A percentile compares a stretch with the other conserved stretches of the same genome.
These are phyloP conservation scores for Euclidium syriacum DNA, from an alignment of 345 rosid genomes.

Conservation along the genomic window DNA sequence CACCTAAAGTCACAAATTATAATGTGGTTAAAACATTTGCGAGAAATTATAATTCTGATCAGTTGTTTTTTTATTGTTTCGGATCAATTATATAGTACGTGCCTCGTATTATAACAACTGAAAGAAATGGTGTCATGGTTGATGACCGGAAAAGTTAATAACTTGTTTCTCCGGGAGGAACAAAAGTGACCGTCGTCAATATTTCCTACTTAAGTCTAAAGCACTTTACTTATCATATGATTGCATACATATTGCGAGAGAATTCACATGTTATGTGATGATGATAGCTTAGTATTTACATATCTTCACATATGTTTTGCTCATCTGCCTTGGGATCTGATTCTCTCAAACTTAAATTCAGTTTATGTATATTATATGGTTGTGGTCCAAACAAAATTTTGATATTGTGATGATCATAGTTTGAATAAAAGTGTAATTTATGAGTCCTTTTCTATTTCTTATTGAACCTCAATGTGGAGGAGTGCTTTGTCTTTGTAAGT, in stretches of 20 bases:
- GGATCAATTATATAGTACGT: too few species aligned
- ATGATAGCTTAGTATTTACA: conserved; percentile 29
- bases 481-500: conserved; percentile 17
- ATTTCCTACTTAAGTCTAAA: not conserved
- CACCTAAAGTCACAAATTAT: too few species aligned
- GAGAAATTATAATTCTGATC: too few species aligned
- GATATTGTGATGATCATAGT: conserved; percentile 15
- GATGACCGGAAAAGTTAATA: too few species aligned
- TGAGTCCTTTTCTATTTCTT: not conserved
- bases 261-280: conserved; percentile 18
- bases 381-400: conserved; percentile 32
- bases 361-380: not conserved
- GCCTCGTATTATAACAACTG: too few species aligned
- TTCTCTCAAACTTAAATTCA: not conserved
- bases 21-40: too few species aligned
- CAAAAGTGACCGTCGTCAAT: not conserved
- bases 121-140: too few species aligned
- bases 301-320: not conserved
- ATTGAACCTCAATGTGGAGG: conserved; percentile 11
- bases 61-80: too few species aligned
- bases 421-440: conserved; percentile 1
- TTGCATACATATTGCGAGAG: conserved; percentile 8
- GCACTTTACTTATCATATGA: conserved; percentile 1
- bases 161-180: too few species aligned
- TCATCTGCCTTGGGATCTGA: conserved; percentile 21